A percentile compares a stretch with the other conserved stretches of the same genome.
phyloP scores from a whole-genome alignment of 106 monocot genomes.

The Gastrodia elata region DNA sequence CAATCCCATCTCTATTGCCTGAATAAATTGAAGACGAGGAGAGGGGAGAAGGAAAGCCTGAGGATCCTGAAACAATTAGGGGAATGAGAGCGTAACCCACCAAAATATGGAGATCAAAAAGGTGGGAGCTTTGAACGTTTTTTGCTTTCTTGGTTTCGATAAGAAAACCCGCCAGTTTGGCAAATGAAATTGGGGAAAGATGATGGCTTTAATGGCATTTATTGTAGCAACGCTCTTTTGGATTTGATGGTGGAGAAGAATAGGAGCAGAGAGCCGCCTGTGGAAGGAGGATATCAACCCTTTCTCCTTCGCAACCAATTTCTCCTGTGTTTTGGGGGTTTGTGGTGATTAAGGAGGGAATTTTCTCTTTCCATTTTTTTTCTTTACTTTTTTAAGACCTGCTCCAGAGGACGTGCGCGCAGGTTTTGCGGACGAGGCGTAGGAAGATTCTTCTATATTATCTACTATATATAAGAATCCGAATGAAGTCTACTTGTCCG shows the following conservation, averaged over 20 bases:
- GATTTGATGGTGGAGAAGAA: background rate
- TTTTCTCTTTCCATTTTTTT: background rate
- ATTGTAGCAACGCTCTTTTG: background rate
- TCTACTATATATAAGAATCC: too few species aligned
- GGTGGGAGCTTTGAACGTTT: background rate
- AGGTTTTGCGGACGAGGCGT: background rate
- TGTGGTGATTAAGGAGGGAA: background rate
- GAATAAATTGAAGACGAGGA: background rate
- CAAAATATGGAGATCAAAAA: background rate
- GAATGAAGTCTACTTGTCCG: too few species aligned
- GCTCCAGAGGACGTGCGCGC: background rate
- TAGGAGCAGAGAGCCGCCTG: background rate
- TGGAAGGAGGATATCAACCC: background rate
- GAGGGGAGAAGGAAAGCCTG: background rate
- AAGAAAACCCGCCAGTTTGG: background rate
- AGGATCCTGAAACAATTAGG: background rate
- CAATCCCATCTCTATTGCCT: background rate
- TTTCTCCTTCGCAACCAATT: background rate
- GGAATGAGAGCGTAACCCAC: background rate
- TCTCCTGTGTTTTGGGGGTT: background rate
- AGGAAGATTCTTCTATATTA: too few species aligned
- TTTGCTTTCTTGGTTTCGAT: background rate
- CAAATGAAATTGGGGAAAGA: background rate
- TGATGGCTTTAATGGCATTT: background rate
- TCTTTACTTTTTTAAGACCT: background rate